Base-by-base conservation (phyloP, 2,329 filamentous ascomycete species). In the Drechslerella coelobrocha region DNA sequence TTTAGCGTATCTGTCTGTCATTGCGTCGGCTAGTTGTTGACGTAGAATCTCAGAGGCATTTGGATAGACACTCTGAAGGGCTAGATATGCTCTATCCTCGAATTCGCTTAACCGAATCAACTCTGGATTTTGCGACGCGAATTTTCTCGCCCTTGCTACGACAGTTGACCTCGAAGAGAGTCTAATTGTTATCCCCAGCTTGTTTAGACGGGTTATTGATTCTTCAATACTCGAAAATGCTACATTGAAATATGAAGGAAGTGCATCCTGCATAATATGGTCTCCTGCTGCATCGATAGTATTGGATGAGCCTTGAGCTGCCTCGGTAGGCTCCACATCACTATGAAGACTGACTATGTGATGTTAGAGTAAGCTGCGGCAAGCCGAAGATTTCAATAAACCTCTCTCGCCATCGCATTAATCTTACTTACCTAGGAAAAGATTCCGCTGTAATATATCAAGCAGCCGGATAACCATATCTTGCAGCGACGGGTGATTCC, bases 381-480 rank as follows among this genome's bases (percentile, higher is more conserved):
- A 52, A 21, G 3, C 48, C 5, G 26, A 29, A 47, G 23, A 47
- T 8, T 47, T 8, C 23, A 14, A 52, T 52, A 52, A 37, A 14
- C 3, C 29, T 31, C 31, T 14, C 2, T 54, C 34, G 51, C 12
- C 23, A 41, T 54, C 17, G 9, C 10, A 9, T 17, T 26, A 5
- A 41, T 39, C 29, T 4, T 41, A 54, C 31, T 24, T 26, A 54
- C 51, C 34, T 21, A 54, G n/a, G 31, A 54, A 54, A 54, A 54
- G 51, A 10, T 54, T 54, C 1, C 51, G 51, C 14, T 34, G 29
- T 21, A 54, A 34, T 54, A 54, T 26, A 54, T 54, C 51, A 2
- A 41, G 51, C 5, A 41, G 51, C 10, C 51, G 51, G 51, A 54
- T 54, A 26, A 54, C 17, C 51, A 54, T 54, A 41, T 54, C 31